Conservation (phyloP, 2,329 filamentous ascomycete species). For the Basipetospora chlamydospora region DNA sequence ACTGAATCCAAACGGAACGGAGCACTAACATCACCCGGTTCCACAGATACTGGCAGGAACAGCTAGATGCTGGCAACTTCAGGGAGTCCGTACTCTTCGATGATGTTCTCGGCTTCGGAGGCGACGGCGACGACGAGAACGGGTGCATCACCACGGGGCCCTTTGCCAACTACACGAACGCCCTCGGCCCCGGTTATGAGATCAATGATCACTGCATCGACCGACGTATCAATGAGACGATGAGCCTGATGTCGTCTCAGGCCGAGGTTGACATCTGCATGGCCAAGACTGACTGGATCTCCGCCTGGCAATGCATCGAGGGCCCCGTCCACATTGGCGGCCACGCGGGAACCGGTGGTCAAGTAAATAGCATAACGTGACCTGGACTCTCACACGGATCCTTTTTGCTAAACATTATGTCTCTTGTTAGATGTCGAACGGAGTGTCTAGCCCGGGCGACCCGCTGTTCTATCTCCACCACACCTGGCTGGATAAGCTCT, state of each 20-base stretch:
- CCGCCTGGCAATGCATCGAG: constrained; percentile 15
- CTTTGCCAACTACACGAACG: background rate
- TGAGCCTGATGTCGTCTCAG: background rate
- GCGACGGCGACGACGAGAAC: background rate
- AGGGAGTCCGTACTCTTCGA: background rate
- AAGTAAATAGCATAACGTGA: no score
- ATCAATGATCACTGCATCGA: background rate
- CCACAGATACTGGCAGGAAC: constrained; percentile 1
- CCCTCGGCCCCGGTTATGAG: background rate
- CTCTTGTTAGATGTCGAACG: constrained; percentile 9
- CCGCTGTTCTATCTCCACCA: constrained; percentile 14
- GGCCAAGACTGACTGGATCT: background rate
- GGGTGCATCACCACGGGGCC: background rate
- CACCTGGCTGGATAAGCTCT: constrained; percentile 14
- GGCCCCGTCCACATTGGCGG: constrained; percentile 12
- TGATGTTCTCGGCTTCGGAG: background rate
- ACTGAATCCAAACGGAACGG: background rate
- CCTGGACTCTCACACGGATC: no score
- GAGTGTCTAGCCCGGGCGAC: constrained; percentile 16
- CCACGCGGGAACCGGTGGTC: constrained; percentile 12
- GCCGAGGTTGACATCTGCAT: background rate
- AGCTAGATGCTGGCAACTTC: constrained; percentile 1
- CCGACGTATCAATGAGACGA: background rate
- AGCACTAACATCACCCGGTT: background rate
- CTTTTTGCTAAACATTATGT: constrained; percentile 3